Evolutionary conservation across 139 green algal genomes (phyloP).

Genomic region (Auxenochlorella pyrenoidosa): DNA sequence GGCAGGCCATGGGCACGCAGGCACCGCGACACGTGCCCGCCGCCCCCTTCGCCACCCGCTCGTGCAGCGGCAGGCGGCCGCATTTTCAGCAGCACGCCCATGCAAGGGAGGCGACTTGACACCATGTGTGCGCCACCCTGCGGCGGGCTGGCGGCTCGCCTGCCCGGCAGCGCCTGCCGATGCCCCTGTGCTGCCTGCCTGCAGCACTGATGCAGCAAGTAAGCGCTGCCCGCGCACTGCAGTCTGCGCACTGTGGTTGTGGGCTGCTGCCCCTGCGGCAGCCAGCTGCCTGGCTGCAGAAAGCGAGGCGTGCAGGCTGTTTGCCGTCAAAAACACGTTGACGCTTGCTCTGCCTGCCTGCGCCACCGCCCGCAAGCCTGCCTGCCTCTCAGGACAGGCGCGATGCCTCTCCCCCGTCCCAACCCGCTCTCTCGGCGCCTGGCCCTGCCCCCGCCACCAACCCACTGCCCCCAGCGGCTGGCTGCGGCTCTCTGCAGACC

Average conservation of each 20-base stretch:
- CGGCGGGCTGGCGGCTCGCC: not conserved
- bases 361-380: not conserved
- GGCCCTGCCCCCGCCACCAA: too few species aligned
- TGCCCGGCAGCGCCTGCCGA: not conserved
- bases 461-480: too few species aligned
- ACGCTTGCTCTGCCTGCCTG: not conserved
- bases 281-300: not conserved
- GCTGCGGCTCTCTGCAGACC: too few species aligned
- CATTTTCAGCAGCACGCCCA: not conserved
- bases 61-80: slow-evolving; percentile 7
- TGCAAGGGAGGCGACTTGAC: not conserved
- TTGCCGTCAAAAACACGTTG: not conserved
- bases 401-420: not conserved
- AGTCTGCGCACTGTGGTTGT: not conserved
- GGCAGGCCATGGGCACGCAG: not conserved
- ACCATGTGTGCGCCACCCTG: slow-evolving; percentile 3
- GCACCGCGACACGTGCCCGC: not conserved
- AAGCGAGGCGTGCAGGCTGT: not conserved
- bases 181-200: not conserved
- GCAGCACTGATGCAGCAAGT: not conserved
- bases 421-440: too few species aligned
- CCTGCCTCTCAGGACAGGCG: not conserved
- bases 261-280: not conserved
- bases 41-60: not conserved
- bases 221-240: not conserved